Base-by-base conservation (phyloP, 805 yeast genomes). In the Spencermartinsiella europaea region DNA sequence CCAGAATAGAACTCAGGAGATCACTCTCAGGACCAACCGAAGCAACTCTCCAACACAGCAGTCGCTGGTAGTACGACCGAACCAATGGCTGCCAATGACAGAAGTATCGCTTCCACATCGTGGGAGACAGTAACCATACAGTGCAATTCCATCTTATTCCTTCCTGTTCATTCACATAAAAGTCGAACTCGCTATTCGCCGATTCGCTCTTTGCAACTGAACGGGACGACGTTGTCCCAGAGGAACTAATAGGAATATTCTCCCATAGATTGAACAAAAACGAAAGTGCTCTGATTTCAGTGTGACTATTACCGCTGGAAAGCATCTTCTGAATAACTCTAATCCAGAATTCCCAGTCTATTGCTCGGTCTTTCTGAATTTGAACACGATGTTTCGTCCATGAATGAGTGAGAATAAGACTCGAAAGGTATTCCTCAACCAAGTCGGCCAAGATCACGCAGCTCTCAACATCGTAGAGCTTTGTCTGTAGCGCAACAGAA, bases 301-400 rank as follows among this genome's bases (percentile, higher is more conserved):
- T 73, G 52, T 78, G 81, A 53, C 79, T 71, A 60, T 77, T 85
- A 38, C 77, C 79, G 5, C 87, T 77, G 5, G 68, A 58, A n/a
- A 86, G 61, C 81, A 86, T 75, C 47, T 77, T 68, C 48, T 75
- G 65, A 12, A 71, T 63, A 14, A 84, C 81, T 45, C 72, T 69
- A 4, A 83, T 62, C 95, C 95, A 87, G 58, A 88, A 86, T 42
- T 70, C 67, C 93, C 95, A 87, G 65, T 83, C 77, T 20, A 85
- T 64, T 5, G 59, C 62, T 2, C 52, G 51, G 27, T 52, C 59
- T 22, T 47, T 51, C 41, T 53, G 54, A 15, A 51, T 50, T n/a
- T 51, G 45, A 8, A 55, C 63, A 28, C 55, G 58, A 15, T 51
- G 55, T 16, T 44, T 49, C 10, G 62, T 52, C 20, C 54, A 51